These are phyloP conservation scores for Mycosarcoma mackinlayi DNA, from an alignment of 1,284 basidiomycete genomes.

Conservation along the genomic window DNA sequence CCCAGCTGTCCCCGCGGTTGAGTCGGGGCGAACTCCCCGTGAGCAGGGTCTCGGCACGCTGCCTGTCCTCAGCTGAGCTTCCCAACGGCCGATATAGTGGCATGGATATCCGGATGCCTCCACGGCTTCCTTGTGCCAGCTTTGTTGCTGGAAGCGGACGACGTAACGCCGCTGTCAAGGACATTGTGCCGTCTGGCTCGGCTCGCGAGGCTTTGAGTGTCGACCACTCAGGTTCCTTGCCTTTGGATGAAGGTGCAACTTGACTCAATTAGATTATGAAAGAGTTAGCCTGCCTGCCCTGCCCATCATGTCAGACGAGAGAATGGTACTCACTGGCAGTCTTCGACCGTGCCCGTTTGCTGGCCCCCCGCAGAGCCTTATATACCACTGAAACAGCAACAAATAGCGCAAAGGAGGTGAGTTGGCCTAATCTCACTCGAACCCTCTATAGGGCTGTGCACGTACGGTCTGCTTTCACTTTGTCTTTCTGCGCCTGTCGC, in stretches of 20 bases:
- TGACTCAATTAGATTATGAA: too few relatives aligned
- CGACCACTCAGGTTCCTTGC: conserved; percentile 37
- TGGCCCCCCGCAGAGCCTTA: conserved; percentile 14
- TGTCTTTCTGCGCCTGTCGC: conserved; percentile 14
- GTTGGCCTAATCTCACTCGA: too few relatives aligned
- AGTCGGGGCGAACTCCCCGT: background rate
- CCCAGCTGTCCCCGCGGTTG: background rate
- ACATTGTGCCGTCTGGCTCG: conserved; percentile 19
- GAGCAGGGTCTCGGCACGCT: conserved; percentile 19
- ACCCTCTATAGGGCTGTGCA: too few relatives aligned
- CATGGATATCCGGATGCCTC: conserved; percentile 23
- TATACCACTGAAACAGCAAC: conserved; percentile 10
- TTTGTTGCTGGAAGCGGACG: conserved; percentile 29
- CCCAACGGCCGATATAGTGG: conserved; percentile 35
- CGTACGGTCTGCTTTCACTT: conserved; percentile 29
- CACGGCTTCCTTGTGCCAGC: conserved; percentile 10
- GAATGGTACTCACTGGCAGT: background rate
- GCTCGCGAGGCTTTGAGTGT: conserved; percentile 26
- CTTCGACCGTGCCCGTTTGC: conserved; percentile 13
- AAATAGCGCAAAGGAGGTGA: background rate
- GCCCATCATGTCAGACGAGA: background rate
- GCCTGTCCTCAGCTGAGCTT: conserved; percentile 29
- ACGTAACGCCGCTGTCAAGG: conserved; percentile 21
- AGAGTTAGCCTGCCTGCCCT: too few relatives aligned
- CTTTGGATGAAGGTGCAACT: background rate